Percentiles rank a stretch among this genome's conserved stretches.
Conservation (phyloP, 805 yeast species). For the Candida cerambycidarum region DNA sequence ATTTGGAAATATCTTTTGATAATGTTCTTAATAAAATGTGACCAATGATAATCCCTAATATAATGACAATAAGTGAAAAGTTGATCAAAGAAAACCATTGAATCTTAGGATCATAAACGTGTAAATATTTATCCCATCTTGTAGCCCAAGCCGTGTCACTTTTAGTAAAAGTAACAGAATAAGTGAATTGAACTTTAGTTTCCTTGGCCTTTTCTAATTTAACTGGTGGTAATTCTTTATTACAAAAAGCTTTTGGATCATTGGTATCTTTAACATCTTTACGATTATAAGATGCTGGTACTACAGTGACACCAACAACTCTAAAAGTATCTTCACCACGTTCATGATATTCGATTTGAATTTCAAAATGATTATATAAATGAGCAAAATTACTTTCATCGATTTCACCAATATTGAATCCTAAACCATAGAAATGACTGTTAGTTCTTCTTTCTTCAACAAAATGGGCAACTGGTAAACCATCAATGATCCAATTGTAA, state of each 20-base stretch:
- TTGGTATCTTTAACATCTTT: slow-evolving; percentile 21
- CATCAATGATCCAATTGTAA: slow-evolving; percentile 93
- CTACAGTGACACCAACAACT: slow-evolving; percentile 86
- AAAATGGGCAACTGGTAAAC: slow-evolving; percentile 83
- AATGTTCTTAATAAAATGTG: slow-evolving; percentile 78
- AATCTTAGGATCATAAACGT: slow-evolving; percentile 86
- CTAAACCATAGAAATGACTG: slow-evolving; percentile 68
- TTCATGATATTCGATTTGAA: slow-evolving; percentile 78
- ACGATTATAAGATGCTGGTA: slow-evolving; percentile 59
- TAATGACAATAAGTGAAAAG: slow-evolving; percentile 76
- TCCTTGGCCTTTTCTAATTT: slow-evolving; percentile 49
- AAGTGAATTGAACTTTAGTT: slow-evolving; percentile 72
- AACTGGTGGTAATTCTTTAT: slow-evolving; percentile 40
- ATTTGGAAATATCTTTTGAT: slow-evolving; percentile 80
- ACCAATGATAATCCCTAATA: slow-evolving; percentile 73
- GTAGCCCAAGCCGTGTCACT: slow-evolving; percentile 92
- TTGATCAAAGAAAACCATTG: slow-evolving; percentile 95
- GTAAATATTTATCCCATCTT: slow-evolving; percentile 96
- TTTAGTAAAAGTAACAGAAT: slow-evolving; percentile 71
- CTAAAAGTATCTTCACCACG: slow-evolving; percentile 67
- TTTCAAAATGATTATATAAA: slow-evolving; percentile 78
- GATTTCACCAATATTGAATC: slow-evolving; percentile 75
- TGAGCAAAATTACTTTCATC: slow-evolving; percentile 57
- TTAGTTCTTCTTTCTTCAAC: slow-evolving; percentile 58
- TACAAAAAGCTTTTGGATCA: slow-evolving; percentile 29